These are phyloP conservation scores for Lactarius vividus DNA, from an alignment of 768 basidiomycete species.

Conservation along the genomic window DNA sequence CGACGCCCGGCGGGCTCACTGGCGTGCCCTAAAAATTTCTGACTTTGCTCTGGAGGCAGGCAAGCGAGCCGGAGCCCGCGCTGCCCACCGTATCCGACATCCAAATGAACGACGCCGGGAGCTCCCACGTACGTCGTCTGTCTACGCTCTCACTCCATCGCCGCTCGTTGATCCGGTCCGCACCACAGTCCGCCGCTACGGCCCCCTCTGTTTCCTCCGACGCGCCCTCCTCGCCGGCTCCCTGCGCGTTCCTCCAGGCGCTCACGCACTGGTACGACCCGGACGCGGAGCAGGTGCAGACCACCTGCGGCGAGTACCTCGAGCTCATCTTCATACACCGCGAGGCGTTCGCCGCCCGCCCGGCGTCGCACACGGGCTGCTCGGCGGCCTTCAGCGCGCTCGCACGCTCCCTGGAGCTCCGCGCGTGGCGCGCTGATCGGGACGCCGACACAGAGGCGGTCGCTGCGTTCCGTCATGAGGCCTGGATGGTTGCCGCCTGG, in stretches of 20 bases:
- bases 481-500: constrained; percentile 47
- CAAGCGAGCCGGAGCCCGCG: constrained; percentile 21
- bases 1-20: not conserved
- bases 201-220: constrained; percentile 29
- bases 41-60: constrained; percentile 26
- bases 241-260: constrained; percentile 36
- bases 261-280: constrained; percentile 31
- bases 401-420: constrained; percentile 57
- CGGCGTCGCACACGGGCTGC: constrained; percentile 62
- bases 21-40: not conserved
- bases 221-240: constrained; percentile 10
- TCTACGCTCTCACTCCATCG: not conserved
- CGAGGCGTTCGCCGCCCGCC: constrained; percentile 60
- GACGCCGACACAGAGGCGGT: constrained; percentile 71
- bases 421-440: constrained; percentile 68
- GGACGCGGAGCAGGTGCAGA: constrained; percentile 38
- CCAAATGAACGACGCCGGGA: constrained; percentile 28
- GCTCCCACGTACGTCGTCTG: constrained; percentile 20
- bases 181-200: constrained; percentile 25
- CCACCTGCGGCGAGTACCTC: constrained; percentile 72
- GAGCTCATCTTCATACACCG: constrained; percentile 78
- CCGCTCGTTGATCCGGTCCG: not conserved
- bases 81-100: constrained; percentile 19
- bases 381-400: constrained; percentile 63
- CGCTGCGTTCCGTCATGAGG: constrained; percentile 66